Base-by-base conservation (phyloP, 495 filamentous ascomycete species). In the Rusavskia elegans region DNA sequence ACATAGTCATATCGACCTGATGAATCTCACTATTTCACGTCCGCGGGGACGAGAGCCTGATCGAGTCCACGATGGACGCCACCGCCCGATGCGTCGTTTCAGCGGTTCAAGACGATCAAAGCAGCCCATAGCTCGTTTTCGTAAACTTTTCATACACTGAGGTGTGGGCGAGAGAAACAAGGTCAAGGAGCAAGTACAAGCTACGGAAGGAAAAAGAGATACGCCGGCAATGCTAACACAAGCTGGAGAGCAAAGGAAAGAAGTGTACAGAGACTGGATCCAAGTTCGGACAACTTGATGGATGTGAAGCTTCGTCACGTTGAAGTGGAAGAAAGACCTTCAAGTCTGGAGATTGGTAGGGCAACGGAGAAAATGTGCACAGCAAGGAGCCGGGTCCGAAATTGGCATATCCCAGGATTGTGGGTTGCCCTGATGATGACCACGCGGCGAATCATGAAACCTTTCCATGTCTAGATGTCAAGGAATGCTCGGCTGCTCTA, bases 351-450 rank as follows among this genome's bases (percentile, higher is more conserved):
- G 38, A 54, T 56, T 54, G 48, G 13, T 38, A 36, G 49, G 30
- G 38, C 45, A 56, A 56, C 45, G 55, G 57, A 52, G 48, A 49
- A 55, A 55, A 55, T 55, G 53, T 41, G 51, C 14, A 44, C 25
- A 52, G 37, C 17, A 32, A 45, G 19, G 39, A 37, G 39, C 17
- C 21, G 25, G 29, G 13, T 16, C 48, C 48, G 53, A 55, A 51
- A 51, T 55, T 50, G 29, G 45, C 42, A 42, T 21, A 23, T 36
- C 35, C 19, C 45, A 49, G 37, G 27, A 48, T 49, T 40, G 45
- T 54, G 37, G 32, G 52, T 40, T 41, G 7, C 30, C 23, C 36
- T 39, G 45, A 49, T 20, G 36, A 48, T 50, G 17, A 29, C 45
- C 23, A 35, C 32, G 40, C 42, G 36, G 37, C 23, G 35, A 41